Evolutionary conservation across 2,329 filamentous ascomycete species (phyloP).

Genomic region (Hymenoscyphus linearis): DNA sequence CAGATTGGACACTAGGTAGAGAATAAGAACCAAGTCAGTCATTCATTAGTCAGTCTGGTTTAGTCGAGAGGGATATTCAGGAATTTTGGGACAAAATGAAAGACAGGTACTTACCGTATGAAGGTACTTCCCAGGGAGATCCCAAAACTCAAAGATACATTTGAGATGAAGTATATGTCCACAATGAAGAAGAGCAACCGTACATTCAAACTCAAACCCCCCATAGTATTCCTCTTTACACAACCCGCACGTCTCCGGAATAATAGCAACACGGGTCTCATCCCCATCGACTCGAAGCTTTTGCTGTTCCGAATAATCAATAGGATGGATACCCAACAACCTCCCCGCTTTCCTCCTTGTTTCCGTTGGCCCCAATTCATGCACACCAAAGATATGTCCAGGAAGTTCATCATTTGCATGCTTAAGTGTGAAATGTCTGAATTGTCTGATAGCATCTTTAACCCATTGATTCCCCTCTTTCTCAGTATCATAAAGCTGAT

Average conservation of each 20-base stretch:
- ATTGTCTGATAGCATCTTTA: slow-evolving; percentile 1
- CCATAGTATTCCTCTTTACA: not conserved
- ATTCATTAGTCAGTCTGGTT: not conserved
- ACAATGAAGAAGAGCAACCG: slow-evolving; percentile 2
- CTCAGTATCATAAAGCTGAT: slow-evolving; percentile 10
- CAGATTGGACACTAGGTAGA: slow-evolving; percentile 11
- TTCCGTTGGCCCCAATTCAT: not conserved
- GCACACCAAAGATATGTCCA: not conserved
- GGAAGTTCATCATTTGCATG: not conserved
- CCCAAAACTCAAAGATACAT: slow-evolving; percentile 16
- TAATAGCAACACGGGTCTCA: not conserved
- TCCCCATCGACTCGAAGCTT: not conserved
- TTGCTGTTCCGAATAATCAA: slow-evolving; percentile 1
- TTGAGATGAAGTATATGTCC: slow-evolving; percentile 12
- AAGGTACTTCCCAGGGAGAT: slow-evolving; percentile 6
- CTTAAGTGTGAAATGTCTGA: not conserved
- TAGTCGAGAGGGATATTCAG: not conserved
- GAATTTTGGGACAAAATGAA: not conserved
- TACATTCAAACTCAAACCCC: not conserved
- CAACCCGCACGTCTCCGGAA: not conserved
- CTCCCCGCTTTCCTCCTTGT: not conserved
- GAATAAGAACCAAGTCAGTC: not conserved
- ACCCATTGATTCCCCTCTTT: slow-evolving; percentile 4
- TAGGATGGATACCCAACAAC: slow-evolving; percentile 5
- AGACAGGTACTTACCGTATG: not conserved